Evolutionary conservation across 2,329 filamentous ascomycete genomes (phyloP).

Genomic region (Immersiporthe knoxdaviesiana): DNA sequence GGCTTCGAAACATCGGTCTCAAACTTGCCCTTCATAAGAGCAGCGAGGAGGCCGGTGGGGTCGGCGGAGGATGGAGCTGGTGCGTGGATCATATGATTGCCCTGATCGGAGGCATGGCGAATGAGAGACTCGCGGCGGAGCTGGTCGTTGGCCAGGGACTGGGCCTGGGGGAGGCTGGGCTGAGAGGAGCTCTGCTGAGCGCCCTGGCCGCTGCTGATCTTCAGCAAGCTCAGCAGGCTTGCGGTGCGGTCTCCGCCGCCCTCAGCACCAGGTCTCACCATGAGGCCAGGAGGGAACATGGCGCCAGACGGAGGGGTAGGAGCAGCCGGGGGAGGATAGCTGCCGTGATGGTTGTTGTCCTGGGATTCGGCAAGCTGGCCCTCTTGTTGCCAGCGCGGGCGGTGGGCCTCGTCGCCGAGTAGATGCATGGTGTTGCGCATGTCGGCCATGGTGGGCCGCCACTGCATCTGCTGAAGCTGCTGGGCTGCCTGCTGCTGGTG

Average conservation of each 20-base stretch:
- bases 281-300: constrained; percentile 44
- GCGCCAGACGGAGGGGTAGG: constrained; percentile 48
- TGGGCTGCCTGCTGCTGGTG: constrained; percentile 18
- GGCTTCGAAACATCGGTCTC: constrained; percentile 50
- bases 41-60: constrained; percentile 61
- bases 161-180: constrained; percentile 31
- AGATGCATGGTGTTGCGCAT: constrained; percentile 33
- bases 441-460: constrained; percentile 30
- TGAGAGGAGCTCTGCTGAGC: constrained; percentile 31
- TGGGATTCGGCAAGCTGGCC: constrained; percentile 33
- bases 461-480: constrained; percentile 31
- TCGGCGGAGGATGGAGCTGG: constrained; percentile 60
- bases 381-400: constrained; percentile 34
- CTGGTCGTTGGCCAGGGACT: constrained; percentile 31
- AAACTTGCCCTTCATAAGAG: constrained; percentile 61
- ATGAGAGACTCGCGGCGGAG: constrained; percentile 36
- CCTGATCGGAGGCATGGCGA: constrained; percentile 34
- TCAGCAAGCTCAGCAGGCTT: constrained; percentile 63
- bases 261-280: constrained; percentile 40
- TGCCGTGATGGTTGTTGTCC: constrained; percentile 4
- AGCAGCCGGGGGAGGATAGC: constrained; percentile 45
- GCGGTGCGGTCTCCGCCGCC: constrained; percentile 51
- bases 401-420: constrained; percentile 31
- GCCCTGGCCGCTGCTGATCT: constrained; percentile 53
- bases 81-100: constrained; percentile 53